These are phyloP conservation scores for Beta corolliflora DNA, from an alignment of 179 eudicot genomes.

Conservation along the genomic window DNA sequence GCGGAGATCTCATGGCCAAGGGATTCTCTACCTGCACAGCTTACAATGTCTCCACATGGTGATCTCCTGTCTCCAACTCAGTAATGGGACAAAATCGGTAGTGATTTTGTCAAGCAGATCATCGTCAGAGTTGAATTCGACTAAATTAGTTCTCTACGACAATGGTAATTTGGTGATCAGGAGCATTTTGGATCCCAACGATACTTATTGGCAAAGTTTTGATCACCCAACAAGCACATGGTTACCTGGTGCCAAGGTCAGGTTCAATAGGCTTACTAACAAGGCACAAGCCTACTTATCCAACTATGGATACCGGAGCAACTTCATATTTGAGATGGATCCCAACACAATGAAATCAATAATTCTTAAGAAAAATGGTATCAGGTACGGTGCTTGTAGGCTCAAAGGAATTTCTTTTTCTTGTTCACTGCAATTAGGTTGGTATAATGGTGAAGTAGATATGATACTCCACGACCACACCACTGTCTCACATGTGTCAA, in stretches of 20 bases:
- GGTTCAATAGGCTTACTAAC: conserved; percentile 14
- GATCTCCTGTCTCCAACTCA: background rate
- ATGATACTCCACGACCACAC: background rate
- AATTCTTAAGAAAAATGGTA: background rate
- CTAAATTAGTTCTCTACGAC: conserved; percentile 14
- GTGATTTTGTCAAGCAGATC: conserved; percentile 8
- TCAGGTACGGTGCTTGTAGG: conserved; percentile 1
- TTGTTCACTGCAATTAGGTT: background rate
- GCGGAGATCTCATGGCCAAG: too few relatives aligned
- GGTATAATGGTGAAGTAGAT: conserved; percentile 9
- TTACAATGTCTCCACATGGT: conserved; percentile 11
- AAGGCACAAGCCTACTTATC: background rate
- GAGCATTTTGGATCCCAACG: background rate
- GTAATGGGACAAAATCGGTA: too few relatives aligned
- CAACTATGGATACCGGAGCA: too few relatives aligned
- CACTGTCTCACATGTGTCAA: background rate
- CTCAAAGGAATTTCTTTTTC: background rate
- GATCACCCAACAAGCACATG: conserved; percentile 7
- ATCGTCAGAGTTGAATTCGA: background rate
- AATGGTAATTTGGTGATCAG: conserved; percentile 26
- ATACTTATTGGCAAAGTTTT: conserved; percentile 15
- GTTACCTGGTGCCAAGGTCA: conserved; percentile 26
- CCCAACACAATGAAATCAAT: too few relatives aligned
- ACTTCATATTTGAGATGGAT: background rate
- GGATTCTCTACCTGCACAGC: background rate